Percentiles rank a stretch among this genome's conserved stretches.
These are phyloP conservation scores for Plicaturopsis crispa DNA, from an alignment of 768 basidiomycete genomes.

Conservation along the genomic window DNA sequence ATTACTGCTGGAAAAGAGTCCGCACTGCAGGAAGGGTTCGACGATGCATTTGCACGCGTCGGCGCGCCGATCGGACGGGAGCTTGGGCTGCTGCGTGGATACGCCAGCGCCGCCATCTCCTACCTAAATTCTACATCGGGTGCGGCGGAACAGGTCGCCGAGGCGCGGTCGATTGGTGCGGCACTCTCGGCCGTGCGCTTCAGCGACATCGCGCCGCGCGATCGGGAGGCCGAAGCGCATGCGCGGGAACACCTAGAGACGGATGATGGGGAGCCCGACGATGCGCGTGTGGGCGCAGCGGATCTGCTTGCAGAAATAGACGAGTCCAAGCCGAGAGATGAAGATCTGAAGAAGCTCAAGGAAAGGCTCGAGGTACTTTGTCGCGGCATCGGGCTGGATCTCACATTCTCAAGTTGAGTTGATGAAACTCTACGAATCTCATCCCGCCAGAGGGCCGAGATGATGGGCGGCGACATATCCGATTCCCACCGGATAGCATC, in stretches of 20 bases:
- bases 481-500: too few relatives aligned
- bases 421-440: too few relatives aligned
- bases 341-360: neutral
- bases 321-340: slow-evolving; percentile 12
- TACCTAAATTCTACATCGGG: slow-evolving; percentile 33
- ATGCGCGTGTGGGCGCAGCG: slow-evolving; percentile 65
- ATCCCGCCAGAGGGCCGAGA: too few relatives aligned
- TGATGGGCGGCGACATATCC: too few relatives aligned
- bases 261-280: too few relatives aligned
- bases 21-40: slow-evolving; percentile 85
- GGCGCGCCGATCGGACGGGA: slow-evolving; percentile 73
- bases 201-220: slow-evolving; percentile 65
- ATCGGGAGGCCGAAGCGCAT: slow-evolving; percentile 74
- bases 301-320: slow-evolving; percentile 66
- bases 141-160: slow-evolving; percentile 20
- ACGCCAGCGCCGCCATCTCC: slow-evolving; percentile 52
- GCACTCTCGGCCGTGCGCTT: slow-evolving; percentile 57
- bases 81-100: slow-evolving; percentile 72
- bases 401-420: neutral
- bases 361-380: neutral
- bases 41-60: slow-evolving; percentile 67
- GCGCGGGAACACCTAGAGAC: slow-evolving; percentile 54
- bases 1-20: slow-evolving; percentile 88
- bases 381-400: neutral
- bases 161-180: slow-evolving; percentile 46